phyloP scores from a whole-genome alignment of 2,329 filamentous ascomycete genomes.

The Tolypocladium pustulatum region DNA sequence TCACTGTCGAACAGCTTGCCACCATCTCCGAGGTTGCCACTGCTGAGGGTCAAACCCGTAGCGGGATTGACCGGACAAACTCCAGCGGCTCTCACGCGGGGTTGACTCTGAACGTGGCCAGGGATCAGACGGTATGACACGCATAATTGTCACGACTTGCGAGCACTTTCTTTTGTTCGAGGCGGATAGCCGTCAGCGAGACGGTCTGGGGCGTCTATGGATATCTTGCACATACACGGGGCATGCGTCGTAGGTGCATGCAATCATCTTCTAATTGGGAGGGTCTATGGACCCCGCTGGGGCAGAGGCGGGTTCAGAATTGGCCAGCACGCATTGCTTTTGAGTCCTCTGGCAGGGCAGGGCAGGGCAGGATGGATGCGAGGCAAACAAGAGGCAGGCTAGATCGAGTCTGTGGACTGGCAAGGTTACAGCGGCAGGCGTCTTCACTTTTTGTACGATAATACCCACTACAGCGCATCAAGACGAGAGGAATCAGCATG shows the following conservation, averaged over 20 bases:
- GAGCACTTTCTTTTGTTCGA: neutral
- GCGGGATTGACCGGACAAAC: neutral
- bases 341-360: neutral
- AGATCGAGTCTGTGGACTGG: neutral
- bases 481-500: neutral
- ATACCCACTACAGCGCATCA: neutral
- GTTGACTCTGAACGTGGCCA: neutral
- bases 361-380: neutral
- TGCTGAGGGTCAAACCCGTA: constrained; percentile 7
- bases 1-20: constrained; percentile 15
- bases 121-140: neutral
- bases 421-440: neutral
- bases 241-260: neutral
- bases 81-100: neutral
- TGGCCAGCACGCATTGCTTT: neutral
- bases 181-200: neutral
- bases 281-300: neutral
- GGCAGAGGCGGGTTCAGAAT: neutral
- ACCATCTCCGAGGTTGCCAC: constrained; percentile 21
- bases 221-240: neutral
- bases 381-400: neutral
- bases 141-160: neutral
- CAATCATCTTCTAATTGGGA: neutral
- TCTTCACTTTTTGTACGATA: neutral
- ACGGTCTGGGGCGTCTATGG: neutral